Conservation (phyloP, 1,284 basidiomycete species). For the Boletus mariae region DNA sequence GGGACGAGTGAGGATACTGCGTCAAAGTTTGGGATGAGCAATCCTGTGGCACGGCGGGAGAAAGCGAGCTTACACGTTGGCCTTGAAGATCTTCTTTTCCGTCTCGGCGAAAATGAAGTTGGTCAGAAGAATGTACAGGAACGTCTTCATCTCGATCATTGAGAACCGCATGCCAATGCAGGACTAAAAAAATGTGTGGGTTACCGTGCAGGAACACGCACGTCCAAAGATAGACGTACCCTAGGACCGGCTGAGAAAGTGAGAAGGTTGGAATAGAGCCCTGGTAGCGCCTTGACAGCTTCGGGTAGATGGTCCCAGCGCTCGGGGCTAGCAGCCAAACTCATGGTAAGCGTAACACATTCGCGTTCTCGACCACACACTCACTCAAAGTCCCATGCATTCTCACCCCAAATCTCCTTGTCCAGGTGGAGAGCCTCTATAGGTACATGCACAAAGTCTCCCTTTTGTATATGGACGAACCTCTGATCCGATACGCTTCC, state of each 20-base stretch:
- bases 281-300: slow-evolving; percentile 55
- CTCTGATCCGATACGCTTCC: slow-evolving; percentile 43
- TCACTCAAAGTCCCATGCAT: slow-evolving; percentile 75
- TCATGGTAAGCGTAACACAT: background rate
- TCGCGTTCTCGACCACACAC: slow-evolving; percentile 21
- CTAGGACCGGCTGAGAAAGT: slow-evolving; percentile 78
- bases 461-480: slow-evolving; percentile 56
- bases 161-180: slow-evolving; percentile 79
- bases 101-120: slow-evolving; percentile 61
- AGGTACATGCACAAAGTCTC: slow-evolving; percentile 70
- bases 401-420: slow-evolving; percentile 68
- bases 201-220: background rate
- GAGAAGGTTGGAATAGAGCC: slow-evolving; percentile 65
- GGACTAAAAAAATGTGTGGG: slow-evolving; percentile 44
- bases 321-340: slow-evolving; percentile 52
- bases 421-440: slow-evolving; percentile 76
- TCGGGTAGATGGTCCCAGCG: slow-evolving; percentile 75
- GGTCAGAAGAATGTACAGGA: slow-evolving; percentile 65
- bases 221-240: slow-evolving; percentile 39
- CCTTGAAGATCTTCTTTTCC: slow-evolving; percentile 55
- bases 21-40: background rate
- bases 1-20: slow-evolving; percentile 68
- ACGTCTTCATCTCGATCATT: slow-evolving; percentile 74
- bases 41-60: background rate
- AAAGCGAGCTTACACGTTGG: slow-evolving; percentile 58